Percentiles rank a stretch among this genome's conserved stretches.
Conservation (phyloP, 2,329 filamentous ascomycete species). For the Fusarium algeriense region DNA sequence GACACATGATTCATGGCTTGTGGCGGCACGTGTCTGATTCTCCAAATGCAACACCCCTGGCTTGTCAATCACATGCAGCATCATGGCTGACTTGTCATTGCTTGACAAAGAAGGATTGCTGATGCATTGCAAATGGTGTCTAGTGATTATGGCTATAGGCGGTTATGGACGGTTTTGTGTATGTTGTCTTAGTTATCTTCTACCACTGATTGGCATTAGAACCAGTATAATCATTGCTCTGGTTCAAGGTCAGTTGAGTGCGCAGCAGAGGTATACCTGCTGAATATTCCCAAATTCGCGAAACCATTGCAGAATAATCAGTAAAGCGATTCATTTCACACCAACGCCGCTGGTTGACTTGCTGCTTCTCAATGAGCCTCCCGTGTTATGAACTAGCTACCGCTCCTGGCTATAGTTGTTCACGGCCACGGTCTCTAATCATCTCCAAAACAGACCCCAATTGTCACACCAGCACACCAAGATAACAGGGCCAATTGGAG, state of each 20-base stretch:
- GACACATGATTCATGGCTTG: conserved; percentile 37
- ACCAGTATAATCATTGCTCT: too few relatives aligned
- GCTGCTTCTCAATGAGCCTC: not conserved
- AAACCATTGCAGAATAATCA: not conserved
- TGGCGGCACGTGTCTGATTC: conserved; percentile 28
- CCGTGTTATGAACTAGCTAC: not conserved
- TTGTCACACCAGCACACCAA: not conserved
- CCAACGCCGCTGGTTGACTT: not conserved
- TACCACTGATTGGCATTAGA: too few relatives aligned
- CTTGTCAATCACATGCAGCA: conserved; percentile 26
- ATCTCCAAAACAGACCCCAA: not conserved
- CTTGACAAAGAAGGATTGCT: not conserved
- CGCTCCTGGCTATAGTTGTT: too few relatives aligned
- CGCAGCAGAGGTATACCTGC: too few relatives aligned
- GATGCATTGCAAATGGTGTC: not conserved
- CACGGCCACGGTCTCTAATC: not conserved
- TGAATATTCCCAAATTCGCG: not conserved
- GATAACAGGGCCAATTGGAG: not conserved
- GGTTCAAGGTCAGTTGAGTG: not conserved
- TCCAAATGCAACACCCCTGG: conserved; percentile 19
- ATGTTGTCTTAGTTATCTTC: too few relatives aligned
- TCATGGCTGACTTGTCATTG: conserved; percentile 9
- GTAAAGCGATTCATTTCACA: not conserved
- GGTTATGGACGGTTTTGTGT: not conserved
- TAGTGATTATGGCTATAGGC: not conserved